Base-by-base conservation (phyloP, 139 green algal species). In the Spirogloea muscicola region DNA sequence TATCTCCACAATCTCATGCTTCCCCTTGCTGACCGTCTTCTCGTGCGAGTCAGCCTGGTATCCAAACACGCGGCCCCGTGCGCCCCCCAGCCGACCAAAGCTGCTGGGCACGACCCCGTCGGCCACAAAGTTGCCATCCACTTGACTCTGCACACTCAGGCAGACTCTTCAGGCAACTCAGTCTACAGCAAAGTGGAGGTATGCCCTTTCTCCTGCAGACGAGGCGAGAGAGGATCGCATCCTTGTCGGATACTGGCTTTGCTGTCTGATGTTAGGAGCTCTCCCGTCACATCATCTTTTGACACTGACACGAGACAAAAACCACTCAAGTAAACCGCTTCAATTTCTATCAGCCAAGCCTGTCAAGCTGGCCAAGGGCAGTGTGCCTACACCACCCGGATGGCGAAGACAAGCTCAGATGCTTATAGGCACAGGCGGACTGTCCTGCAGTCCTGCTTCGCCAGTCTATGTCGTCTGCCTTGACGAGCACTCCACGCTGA, bases 101-200 rank as follows among this genome's bases (percentile, higher is more conserved):
- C 87, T 86, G 18, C 85, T 72, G 0, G 25, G 43, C n/a, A 31
- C 4, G 83, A 77, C 33, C 0, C 42, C 65, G 44, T 94, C 87
- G 36, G 82, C 82, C n/a, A 98, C 91, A 77, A 93, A 93, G 77
- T 92, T 88, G 0, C 93, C 93, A 10, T 91, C 85, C 36, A 91
- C 85, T 37, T 68, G 57, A 37, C 66, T 82, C 72, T 74, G 72
- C 1, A 37, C 13, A n/a, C 37, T 37, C 37, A 48, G 4, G 7
- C 6, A 3, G 38, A 72, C 9, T 29, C 49, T 72, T 67, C 44
- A 68, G 9, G 37, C 66, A 69, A 21, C 18, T 31, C 38, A 61
- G 27, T 39, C 10, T 13, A 51, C 27, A 21, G 10, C 10, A 13
- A 16, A 36, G 10, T 10, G 29, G 55, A 10, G 16, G 13, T 16